phyloP scores from a whole-genome alignment of 768 basidiomycete species.

The Gymnopilus dilepis region DNA sequence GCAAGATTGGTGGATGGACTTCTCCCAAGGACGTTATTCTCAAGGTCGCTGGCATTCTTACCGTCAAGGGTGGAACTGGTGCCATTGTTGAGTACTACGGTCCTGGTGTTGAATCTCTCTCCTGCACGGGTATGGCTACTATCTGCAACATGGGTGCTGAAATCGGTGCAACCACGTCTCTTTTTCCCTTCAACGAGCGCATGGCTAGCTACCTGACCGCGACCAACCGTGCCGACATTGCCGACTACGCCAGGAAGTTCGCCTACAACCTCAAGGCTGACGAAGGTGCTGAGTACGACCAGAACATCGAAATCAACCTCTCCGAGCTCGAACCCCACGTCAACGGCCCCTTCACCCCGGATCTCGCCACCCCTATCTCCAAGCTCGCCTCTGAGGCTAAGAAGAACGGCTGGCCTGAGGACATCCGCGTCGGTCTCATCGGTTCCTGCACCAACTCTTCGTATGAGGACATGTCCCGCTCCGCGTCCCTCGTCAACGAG shows the following conservation, averaged over 20 bases:
- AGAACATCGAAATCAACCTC: conserved; percentile 93
- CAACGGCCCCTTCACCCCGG: conserved; percentile 99
- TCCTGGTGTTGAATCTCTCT: conserved; percentile 93
- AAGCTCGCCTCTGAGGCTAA: conserved; percentile 91
- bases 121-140: conserved; percentile 98
- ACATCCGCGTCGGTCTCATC: conserved; percentile 96
- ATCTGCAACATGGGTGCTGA: conserved; percentile 99
- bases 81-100: conserved; percentile 98
- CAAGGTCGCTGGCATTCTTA: conserved; percentile 98
- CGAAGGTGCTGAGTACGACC: conserved; percentile 89
- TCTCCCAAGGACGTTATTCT: conserved; percentile 99
- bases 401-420: conserved; percentile 96
- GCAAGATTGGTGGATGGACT: conserved; percentile 96
- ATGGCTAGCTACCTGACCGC: conserved; percentile 94
- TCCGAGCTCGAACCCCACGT: conserved; percentile 98
- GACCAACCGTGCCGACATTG: conserved; percentile 90
- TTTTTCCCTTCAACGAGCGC: conserved; percentile 98
- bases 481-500: conserved; percentile 91
- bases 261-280: conserved; percentile 91
- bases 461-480: conserved; percentile 99
- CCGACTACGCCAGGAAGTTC: conserved; percentile 88
- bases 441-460: conserved; percentile 99
- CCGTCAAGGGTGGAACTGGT: conserved; percentile 99
- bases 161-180: conserved; percentile 97
- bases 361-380: conserved; percentile 97